Base-by-base conservation (phyloP, 148 eudicot genomes). In the Silene latifolia region DNA sequence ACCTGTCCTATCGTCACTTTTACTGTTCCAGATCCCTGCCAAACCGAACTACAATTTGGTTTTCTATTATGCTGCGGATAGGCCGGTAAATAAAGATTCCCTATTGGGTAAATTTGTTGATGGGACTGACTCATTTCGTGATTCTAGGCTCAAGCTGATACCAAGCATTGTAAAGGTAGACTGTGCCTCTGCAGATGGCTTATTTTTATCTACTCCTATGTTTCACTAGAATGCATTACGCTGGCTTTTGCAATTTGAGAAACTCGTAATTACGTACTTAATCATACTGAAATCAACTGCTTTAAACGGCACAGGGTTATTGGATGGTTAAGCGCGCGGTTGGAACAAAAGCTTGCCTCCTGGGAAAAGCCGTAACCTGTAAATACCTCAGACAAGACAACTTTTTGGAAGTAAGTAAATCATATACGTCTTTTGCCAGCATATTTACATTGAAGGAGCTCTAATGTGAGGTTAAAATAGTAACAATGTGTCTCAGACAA, bases 291-390 rank as follows among this genome's bases (percentile, higher is more conserved):
- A 71, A 67, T 57, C 54, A 54, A 74, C 63, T 83, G 47, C 46
- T 68, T 53, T 15, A 18, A 66, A 44, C 61, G 72, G 7, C 74
- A 44, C 82, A 96, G 99, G 99, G 99, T 46, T 96, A 96, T 80
- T 96, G 99, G 98, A 96, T 96, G 99, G 99, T 96, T 21, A 96
- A 96, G 79, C 99, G 98, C 80, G 99, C 99, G 3, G 99, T 96
- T 78, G 99, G 99, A 74, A 79, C 93, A 65, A 92, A 89, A 84
- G 99, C 99, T 69, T 96, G 99, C 84, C 81, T 92, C 67, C 74
- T 96, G 67, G 99, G 99, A 71, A 96, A 96, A 84, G 97, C 98
- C 19, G 98, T 96, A 76, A 87, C 99, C 63, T 96, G 99, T 85
- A 86, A 83, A 56, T 96, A 96, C 87, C 84, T 89, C 68, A 80